Evolutionary conservation across 345 rosid species (phyloP), one percentile per base, ranked within the genome.

Genomic region (Heritiera littoralis): DNA sequence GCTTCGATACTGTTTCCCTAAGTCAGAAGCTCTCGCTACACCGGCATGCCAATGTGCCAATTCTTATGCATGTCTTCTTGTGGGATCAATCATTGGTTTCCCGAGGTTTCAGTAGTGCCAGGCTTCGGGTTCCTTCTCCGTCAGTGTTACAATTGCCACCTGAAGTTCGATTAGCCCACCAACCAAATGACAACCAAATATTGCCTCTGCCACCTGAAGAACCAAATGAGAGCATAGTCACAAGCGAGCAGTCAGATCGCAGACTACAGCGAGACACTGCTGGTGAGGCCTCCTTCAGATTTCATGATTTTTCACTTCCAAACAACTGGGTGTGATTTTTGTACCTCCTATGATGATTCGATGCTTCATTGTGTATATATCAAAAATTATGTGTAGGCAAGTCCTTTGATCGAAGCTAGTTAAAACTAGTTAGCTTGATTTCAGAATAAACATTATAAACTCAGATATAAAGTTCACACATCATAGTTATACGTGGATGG

Each of bases 11-110:
- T 0, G 92, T 92, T 64, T 96, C 99, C 0, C 84, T 96, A 5
- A 94, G 98, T 89, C 99, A 90, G 77, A 96, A 96, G 84, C 94
- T 96, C 13, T 96, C 99, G 6, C 79, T 92, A 13, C 99, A 92
- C 81, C 90, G 97, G 65, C 99, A 94, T 65, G 97, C 97, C 40
- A 92, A 90, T 63, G 90, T 86, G 30, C 87, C 90, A 32, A 92
- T 96, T 64, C 81, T 88, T 46, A 76, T 96, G 28, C 97, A 94
- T 5, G 86, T 92, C 7, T 83, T 96, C 80, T 85, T 89, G 1
- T 96, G 97, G 95, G 94, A 94, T 80, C 78, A 55, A 38, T 23
- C 85, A 3, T 18, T 82, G 20, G 67, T 80, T 72, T 64, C 87
- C 68, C 78, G 73, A 10, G 46, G 61, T 6, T 48, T 85, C 11